Base-by-base conservation (phyloP, 495 filamentous ascomycete species). In the Penicillium ochrochloron region DNA sequence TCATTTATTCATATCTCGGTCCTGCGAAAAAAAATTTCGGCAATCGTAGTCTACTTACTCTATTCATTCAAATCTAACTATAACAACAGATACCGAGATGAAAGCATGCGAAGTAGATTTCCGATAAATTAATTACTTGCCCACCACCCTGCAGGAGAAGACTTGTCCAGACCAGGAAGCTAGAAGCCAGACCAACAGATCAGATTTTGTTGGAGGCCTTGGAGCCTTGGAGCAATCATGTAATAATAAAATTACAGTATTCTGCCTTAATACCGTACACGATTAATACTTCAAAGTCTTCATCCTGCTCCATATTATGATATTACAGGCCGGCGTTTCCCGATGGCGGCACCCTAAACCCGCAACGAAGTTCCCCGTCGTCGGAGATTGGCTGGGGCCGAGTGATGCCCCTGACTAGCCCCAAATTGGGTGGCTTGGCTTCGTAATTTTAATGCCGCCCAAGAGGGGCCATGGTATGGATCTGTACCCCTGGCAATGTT, bases 391-490 rank as follows among this genome's bases (percentile, higher is more conserved):
- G 62, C 39, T 64, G 44, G 25, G 27, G 21, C 29, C 6, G 15
- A 46, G 37, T 53, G 57, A 57, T 65, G 52, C 65, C 68, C 68
- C 68, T 70, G 68, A 70, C 68, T 70, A 70, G 62, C 25, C 52
- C 55, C 27, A 29, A 37, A 57, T 51, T n/a, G 41, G 21, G 8
- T 48, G 37, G 23, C 33, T 39, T 35, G 27, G 60, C 56, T 29
- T 35, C 14, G 59, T 65, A 58, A 62, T 55, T 59, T 66, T 48
- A 31, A 44, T 54, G 59, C 60, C 27, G 51, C 37, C 51, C 29
- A 9, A 23, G 53, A 29, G 29, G 53, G 33, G 34, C 31, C 31
- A 37, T 34, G 19, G 29, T 33, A 39, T 35, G 51, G 31, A 53
- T 37, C 53, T 37, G 53, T 56, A 25, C 31, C 31, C n/a, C 53